Percentiles rank a stretch among this genome's conserved stretches.
phyloP scores from a whole-genome alignment of 2,329 filamentous ascomycete species.

The Alternaria incomplexa region DNA sequence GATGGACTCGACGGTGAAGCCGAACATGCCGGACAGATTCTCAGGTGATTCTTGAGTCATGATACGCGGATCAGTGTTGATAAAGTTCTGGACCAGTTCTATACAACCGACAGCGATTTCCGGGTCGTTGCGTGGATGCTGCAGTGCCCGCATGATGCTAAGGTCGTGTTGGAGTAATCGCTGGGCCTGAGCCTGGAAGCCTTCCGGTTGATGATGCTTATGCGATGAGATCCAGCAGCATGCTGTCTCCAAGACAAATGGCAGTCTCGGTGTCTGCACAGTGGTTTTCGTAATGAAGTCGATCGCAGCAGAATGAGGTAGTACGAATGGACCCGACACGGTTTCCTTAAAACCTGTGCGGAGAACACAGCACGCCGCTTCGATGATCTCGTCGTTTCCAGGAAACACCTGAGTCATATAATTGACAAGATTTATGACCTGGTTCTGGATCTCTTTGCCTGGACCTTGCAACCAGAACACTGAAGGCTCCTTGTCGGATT shows the following conservation, averaged over 20 bases:
- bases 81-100: conserved; percentile 70
- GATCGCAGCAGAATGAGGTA: conserved; percentile 70
- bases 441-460: conserved; percentile 58
- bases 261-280: conserved; percentile 68
- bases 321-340: conserved; percentile 77
- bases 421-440: conserved; percentile 59
- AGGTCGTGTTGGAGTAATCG: conserved; percentile 65
- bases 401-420: conserved; percentile 62
- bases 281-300: conserved; percentile 68
- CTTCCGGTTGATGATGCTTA: conserved; percentile 55
- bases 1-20: conserved; percentile 74
- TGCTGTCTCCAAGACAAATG: conserved; percentile 72
- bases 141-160: conserved; percentile 66
- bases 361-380: conserved; percentile 73
- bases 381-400: conserved; percentile 70
- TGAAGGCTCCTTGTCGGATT: conserved; percentile 53
- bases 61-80: conserved; percentile 66
- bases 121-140: conserved; percentile 68
- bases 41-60: conserved; percentile 66
- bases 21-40: conserved; percentile 69
- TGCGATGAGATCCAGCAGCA: conserved; percentile 64
- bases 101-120: conserved; percentile 77
- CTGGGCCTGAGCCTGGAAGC: conserved; percentile 35
- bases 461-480: conserved; percentile 58
- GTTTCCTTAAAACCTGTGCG: conserved; percentile 77